Conservation (phyloP, 768 basidiomycete species). For the Chlorophyllum brunneum region DNA sequence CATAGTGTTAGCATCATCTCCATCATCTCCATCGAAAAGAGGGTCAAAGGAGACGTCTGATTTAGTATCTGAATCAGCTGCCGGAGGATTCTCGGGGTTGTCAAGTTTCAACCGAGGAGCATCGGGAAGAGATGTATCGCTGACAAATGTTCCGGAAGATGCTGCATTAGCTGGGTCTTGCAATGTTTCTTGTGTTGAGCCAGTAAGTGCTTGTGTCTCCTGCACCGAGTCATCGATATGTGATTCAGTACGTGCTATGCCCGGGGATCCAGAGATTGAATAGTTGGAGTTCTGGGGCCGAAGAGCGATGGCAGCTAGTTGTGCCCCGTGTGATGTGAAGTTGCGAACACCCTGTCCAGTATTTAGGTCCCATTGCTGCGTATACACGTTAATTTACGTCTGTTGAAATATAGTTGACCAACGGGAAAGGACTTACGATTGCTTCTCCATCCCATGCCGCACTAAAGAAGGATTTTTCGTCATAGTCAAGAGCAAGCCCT, state of each 20-base stretch:
- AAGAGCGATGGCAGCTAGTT: conserved; percentile 77
- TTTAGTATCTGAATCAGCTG: conserved; percentile 52
- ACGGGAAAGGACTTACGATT: conserved; percentile 47
- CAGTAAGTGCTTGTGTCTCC: not conserved
- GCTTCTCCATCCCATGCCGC: conserved; percentile 95
- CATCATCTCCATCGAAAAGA: conserved; percentile 76
- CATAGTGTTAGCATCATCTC: conserved; percentile 41
- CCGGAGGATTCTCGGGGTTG: conserved; percentile 16
- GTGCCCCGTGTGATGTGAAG: conserved; percentile 80
- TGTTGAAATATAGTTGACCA: not conserved
- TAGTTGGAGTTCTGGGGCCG: conserved; percentile 43
- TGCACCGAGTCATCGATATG: not conserved
- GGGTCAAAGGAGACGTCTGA: conserved; percentile 86
- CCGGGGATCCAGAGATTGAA: conserved; percentile 12
- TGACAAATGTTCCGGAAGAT: not conserved
- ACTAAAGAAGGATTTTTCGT: conserved; percentile 84
- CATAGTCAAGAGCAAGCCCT: conserved; percentile 72
- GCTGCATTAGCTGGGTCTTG: not conserved
- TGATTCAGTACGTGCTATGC: conserved; percentile 3
- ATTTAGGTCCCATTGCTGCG: conserved; percentile 97
- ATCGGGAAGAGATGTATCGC: not conserved
- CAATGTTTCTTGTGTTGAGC: not conserved
- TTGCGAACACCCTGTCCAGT: conserved; percentile 75
- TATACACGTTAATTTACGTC: conserved; percentile 14
- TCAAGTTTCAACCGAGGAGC: not conserved